A percentile compares a stretch with the other conserved stretches of the same genome.
Evolutionary conservation across 2,329 filamentous ascomycete genomes (phyloP).

Genomic region (Scedosporium boydii): DNA sequence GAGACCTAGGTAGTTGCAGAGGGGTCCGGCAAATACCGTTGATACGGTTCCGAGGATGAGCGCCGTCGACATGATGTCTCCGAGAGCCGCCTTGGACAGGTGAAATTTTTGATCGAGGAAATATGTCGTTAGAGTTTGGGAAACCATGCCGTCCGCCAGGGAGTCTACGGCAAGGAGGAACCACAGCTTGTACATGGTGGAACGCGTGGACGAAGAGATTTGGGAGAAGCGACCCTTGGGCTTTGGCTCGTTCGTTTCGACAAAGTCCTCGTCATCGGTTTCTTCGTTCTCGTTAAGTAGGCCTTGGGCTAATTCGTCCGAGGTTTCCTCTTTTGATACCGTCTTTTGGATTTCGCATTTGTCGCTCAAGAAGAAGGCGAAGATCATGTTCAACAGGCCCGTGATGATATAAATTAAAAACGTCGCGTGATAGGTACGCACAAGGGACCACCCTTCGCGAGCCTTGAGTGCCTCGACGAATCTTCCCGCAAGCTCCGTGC

Average conservation of each 20-base stretch:
- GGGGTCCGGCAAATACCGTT: constrained; percentile 46
- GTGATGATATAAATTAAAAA: constrained; percentile 50
- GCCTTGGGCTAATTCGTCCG: constrained; percentile 13
- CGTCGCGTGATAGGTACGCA: constrained; percentile 44
- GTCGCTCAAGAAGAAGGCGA: constrained; percentile 35
- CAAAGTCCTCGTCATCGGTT: constrained; percentile 8
- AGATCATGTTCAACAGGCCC: constrained; percentile 39
- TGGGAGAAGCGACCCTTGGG: constrained; percentile 31
- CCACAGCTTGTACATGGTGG: constrained; percentile 55
- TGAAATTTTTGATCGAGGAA: constrained; percentile 48
- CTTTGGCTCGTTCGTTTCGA: background rate
- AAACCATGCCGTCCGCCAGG: constrained; percentile 57
- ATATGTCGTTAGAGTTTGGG: constrained; percentile 47
- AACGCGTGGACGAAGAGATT: constrained; percentile 47
- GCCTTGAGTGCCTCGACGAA: constrained; percentile 37
- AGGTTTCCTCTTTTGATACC: constrained; percentile 10
- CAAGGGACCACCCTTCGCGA: constrained; percentile 36
- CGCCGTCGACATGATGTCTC: constrained; percentile 45
- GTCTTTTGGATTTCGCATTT: constrained; percentile 37
- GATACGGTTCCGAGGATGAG: constrained; percentile 46
- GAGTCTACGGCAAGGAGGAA: constrained; percentile 55
- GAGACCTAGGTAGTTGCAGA: constrained; percentile 48
- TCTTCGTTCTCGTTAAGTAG: constrained; percentile 14
- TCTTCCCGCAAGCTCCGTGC: constrained; percentile 41
- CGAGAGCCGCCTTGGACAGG: constrained; percentile 45